Evolutionary conservation across 176 grass and related monocot genomes (phyloP).

Genomic region (Musa acuminata): DNA sequence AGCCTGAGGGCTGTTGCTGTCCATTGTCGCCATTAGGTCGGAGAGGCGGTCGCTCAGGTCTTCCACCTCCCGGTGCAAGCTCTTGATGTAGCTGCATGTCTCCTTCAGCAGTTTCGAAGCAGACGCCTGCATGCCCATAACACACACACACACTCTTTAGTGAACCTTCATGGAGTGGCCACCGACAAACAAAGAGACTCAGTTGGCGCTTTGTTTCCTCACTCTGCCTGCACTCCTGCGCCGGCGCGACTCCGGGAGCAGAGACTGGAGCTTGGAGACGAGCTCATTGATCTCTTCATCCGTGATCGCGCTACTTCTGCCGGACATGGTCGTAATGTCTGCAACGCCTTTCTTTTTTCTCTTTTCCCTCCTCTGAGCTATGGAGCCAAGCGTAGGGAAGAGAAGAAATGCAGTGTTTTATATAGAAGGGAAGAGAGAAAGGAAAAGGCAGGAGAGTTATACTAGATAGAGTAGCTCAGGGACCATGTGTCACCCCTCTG

Average conservation of each 20-base stretch:
- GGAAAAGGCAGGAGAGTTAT: neutral
- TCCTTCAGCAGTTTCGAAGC: slow-evolving; percentile 4
- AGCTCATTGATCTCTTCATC: slow-evolving; percentile 97
- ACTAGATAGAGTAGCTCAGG: neutral
- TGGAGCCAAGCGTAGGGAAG: neutral
- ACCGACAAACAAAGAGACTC: no score
- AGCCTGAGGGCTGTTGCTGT: neutral
- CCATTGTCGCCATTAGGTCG: slow-evolving; percentile 1
- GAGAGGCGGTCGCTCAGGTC: slow-evolving; percentile 7
- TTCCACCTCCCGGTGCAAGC: slow-evolving; percentile 6
- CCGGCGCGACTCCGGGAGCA: slow-evolving; percentile 59
- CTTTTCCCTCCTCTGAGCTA: neutral
- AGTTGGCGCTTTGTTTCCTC: neutral
- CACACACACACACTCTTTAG: neutral
- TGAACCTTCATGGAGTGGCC: neutral
- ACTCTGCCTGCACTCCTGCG: slow-evolving; percentile 46
- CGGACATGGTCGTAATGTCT: slow-evolving; percentile 27
- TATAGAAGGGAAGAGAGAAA: no score
- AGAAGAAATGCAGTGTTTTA: neutral
- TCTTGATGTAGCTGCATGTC: slow-evolving; percentile 6
- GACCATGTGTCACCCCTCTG: neutral
- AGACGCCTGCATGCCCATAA: neutral
- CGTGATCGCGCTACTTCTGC: slow-evolving; percentile 53
- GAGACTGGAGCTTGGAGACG: slow-evolving; percentile 75
- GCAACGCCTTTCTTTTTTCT: slow-evolving; percentile 1